Percentiles rank a stretch among this genome's conserved stretches.
Evolutionary conservation across 805 yeast species (phyloP).

Genomic region (Priceomyces fermenticarens): DNA sequence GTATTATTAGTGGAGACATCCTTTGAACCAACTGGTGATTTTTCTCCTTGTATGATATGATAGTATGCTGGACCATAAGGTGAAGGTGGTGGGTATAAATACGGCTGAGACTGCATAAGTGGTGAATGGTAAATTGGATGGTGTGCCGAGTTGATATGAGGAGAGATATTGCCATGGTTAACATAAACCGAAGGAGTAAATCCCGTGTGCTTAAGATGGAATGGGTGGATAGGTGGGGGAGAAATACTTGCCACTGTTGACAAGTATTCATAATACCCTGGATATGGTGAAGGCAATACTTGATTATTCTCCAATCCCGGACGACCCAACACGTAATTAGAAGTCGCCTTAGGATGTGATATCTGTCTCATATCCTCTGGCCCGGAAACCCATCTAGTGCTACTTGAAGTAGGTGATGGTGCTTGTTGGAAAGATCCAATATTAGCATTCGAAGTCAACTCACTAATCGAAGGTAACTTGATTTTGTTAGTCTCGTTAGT

Average conservation of each 20-base stretch:
- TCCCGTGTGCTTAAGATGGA: neutral
- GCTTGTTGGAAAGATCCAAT: slow-evolving; percentile 1
- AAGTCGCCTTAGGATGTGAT: slow-evolving; percentile 1
- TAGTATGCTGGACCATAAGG: slow-evolving; percentile 1
- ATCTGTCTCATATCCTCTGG: neutral
- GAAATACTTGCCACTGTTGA: slow-evolving; percentile 8
- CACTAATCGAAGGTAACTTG: slow-evolving; percentile 25
- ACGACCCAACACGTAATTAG: slow-evolving; percentile 2
- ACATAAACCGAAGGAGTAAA: neutral
- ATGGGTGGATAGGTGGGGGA: slow-evolving; percentile 8
- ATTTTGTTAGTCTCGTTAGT: slow-evolving; percentile 9
- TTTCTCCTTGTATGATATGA: no score
- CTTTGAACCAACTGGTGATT: no score
- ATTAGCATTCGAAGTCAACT: slow-evolving; percentile 17
- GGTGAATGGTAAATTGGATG: slow-evolving; percentile 1
- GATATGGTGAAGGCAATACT: slow-evolving; percentile 10
- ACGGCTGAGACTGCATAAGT: neutral
- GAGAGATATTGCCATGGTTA: no score
- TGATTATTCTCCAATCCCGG: slow-evolving; percentile 2
- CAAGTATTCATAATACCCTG: slow-evolving; percentile 5
- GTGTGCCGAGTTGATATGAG: neutral
- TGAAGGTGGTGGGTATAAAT: slow-evolving; percentile 3
- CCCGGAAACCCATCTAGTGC: no score
- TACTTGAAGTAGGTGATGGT: no score
- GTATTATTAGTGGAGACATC: no score